These are phyloP conservation scores for Sindora glabra DNA, from an alignment of 306 rosid species.

Conservation along the genomic window DNA sequence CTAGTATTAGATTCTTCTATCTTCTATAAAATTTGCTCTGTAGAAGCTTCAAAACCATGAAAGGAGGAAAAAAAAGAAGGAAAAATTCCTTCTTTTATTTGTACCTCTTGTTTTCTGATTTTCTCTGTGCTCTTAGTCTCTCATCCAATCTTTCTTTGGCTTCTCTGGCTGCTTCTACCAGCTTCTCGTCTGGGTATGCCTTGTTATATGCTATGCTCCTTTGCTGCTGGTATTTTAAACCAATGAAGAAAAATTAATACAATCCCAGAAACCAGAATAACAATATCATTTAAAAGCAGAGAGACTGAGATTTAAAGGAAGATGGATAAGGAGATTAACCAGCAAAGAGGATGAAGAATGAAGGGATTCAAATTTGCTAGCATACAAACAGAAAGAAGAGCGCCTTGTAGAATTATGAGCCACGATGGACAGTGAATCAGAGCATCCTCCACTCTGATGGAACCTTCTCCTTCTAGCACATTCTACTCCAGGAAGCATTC, in stretches of 20 bases:
- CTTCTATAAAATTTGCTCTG: no score
- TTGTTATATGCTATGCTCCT: constrained; percentile 27
- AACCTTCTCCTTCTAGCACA: constrained; percentile 77
- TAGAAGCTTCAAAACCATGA: no score
- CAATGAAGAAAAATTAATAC: not conserved
- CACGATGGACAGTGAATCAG: constrained; percentile 25
- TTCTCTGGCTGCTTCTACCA: constrained; percentile 57
- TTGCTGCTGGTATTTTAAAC: constrained; percentile 15
- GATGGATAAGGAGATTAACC: constrained; percentile 17
- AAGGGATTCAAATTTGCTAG: constrained; percentile 41
- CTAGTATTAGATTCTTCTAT: not conserved
- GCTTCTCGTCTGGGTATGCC: constrained; percentile 33
- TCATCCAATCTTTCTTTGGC: constrained; percentile 79
- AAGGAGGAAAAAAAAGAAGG: not conserved
- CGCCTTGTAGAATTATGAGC: constrained; percentile 30
- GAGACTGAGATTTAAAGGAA: not conserved
- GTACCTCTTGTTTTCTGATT: constrained; percentile 20
- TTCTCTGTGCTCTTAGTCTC: constrained; percentile 37
- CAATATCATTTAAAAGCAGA: not conserved
- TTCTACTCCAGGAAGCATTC: constrained; percentile 92
- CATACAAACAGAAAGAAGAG: constrained; percentile 53
- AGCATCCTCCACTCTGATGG: constrained; percentile 33
- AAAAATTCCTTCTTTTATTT: not conserved
- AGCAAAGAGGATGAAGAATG: constrained; percentile 25
- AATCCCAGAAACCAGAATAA: not conserved